Percentiles rank a stretch among this genome's conserved stretches.
These are phyloP conservation scores for Carex cristatella DNA, from an alignment of 176 grass and related monocot species.

Conservation along the genomic window DNA sequence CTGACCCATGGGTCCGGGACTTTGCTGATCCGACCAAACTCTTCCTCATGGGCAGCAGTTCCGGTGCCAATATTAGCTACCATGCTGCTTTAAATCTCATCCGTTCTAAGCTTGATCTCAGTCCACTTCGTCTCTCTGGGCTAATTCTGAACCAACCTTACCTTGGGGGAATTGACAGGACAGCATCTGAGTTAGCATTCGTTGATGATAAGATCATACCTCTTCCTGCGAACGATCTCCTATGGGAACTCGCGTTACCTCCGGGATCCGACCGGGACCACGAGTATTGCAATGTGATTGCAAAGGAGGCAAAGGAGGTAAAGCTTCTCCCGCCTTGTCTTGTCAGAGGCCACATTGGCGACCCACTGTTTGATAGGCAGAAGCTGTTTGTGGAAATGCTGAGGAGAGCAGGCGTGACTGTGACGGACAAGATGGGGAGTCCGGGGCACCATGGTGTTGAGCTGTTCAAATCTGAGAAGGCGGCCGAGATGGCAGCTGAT, in stretches of 20 bases:
- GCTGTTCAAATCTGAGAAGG: constrained; percentile 45
- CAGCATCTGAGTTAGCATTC: constrained; percentile 49
- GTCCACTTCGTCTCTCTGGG: constrained; percentile 28
- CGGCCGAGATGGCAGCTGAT: constrained; percentile 48
- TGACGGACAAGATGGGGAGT: constrained; percentile 40
- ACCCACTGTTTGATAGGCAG: constrained; percentile 69
- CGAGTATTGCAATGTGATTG: constrained; percentile 58
- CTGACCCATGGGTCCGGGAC: constrained; percentile 1
- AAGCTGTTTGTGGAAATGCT: constrained; percentile 48
- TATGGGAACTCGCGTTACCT: constrained; percentile 87
- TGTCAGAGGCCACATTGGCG: constrained; percentile 48
- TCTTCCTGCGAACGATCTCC: constrained; percentile 60
- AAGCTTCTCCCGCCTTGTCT: constrained; percentile 59
- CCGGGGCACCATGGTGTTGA: constrained; percentile 71
- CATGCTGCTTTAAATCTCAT: constrained; percentile 50
- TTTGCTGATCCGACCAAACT: constrained; percentile 35
- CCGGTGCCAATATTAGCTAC: constrained; percentile 66
- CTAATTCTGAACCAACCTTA: constrained; percentile 68
- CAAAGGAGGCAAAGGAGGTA: constrained; percentile 22
- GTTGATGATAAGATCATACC: constrained; percentile 59
- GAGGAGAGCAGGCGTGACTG: constrained; percentile 34
- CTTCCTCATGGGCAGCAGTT: constrained; percentile 80
- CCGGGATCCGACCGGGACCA: constrained; percentile 60
- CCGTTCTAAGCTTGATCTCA: constrained; percentile 32
- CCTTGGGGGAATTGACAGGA: constrained; percentile 49